Conservation (phyloP, 2,329 filamentous ascomycete genomes). For the Achaetomium macrosporum region DNA sequence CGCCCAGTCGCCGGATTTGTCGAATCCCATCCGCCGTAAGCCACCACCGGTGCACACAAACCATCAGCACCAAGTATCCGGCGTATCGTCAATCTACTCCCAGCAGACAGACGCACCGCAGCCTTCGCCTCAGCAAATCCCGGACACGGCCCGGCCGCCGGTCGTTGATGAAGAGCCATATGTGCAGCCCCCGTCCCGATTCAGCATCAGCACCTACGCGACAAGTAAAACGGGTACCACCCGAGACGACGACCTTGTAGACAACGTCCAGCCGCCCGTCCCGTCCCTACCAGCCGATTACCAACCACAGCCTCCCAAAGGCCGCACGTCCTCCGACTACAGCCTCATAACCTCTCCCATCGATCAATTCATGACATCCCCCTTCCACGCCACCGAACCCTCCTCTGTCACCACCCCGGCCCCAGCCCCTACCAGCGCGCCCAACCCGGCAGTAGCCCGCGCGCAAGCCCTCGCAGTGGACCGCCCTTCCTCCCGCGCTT, state of each 20-base stretch:
- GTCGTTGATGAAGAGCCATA: slow-evolving; percentile 33
- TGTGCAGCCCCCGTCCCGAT: slow-evolving; percentile 52
- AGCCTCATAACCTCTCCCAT: slow-evolving; percentile 33
- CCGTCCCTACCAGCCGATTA: slow-evolving; percentile 31
- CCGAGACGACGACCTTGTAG: slow-evolving; percentile 29
- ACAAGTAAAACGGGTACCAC: slow-evolving; percentile 44
- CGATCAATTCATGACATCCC: slow-evolving; percentile 30
- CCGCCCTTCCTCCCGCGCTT: slow-evolving; percentile 30
- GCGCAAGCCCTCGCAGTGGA: slow-evolving; percentile 13
- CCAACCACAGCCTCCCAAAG: slow-evolving; percentile 30
- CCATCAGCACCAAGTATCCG: slow-evolving; percentile 28
- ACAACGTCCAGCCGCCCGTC: slow-evolving; percentile 32
- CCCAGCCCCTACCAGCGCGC: neutral
- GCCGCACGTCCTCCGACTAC: slow-evolving; percentile 21
- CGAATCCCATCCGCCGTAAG: slow-evolving; percentile 22
- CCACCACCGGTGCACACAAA: slow-evolving; percentile 22
- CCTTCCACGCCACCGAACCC: slow-evolving; percentile 15
- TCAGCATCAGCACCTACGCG: slow-evolving; percentile 58
- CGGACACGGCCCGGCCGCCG: slow-evolving; percentile 4
- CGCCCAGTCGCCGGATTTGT: slow-evolving; percentile 15
- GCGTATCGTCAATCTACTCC: slow-evolving; percentile 29
- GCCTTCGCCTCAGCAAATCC: slow-evolving; percentile 18
- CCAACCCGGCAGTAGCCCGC: slow-evolving; percentile 17
- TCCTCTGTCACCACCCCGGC: slow-evolving; percentile 1
- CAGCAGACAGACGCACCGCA: slow-evolving; percentile 22